Conservation (phyloP, 1,284 basidiomycete genomes). For the Moesziomyces sp. region DNA sequence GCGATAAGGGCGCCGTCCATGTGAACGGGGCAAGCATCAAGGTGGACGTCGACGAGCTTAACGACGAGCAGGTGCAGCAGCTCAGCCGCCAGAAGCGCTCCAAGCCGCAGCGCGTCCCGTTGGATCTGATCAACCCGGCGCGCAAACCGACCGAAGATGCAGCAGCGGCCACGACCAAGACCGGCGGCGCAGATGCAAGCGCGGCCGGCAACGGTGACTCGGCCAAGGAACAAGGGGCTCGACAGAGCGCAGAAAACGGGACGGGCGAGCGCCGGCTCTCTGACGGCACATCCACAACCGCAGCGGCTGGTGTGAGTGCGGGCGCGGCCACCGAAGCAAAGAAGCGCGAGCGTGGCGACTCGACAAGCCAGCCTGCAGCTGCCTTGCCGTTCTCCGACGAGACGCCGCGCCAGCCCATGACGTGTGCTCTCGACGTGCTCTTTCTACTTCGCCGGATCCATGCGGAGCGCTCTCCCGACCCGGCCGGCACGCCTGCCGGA, state of each 20-base stretch:
- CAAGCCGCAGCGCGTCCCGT: constrained; percentile 84
- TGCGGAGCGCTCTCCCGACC: constrained; percentile 68
- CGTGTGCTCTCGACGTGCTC: constrained; percentile 62
- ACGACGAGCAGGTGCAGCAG: constrained; percentile 86
- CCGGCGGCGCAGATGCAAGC: constrained; percentile 2
- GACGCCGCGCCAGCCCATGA: constrained; percentile 59
- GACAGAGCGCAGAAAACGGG: constrained; percentile 1
- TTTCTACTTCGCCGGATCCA: constrained; percentile 61
- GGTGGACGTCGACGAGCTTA: constrained; percentile 90
- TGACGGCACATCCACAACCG: background rate
- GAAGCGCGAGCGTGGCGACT: constrained; percentile 1
- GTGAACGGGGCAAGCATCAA: constrained; percentile 87
- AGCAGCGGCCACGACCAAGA: background rate
- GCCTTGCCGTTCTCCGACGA: constrained; percentile 56
- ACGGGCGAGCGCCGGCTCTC: background rate
- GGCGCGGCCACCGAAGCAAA: constrained; percentile 6
- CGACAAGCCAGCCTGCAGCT: constrained; percentile 12
- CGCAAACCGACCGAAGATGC: constrained; percentile 12
- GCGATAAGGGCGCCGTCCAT: constrained; percentile 81
- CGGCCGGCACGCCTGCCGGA: constrained; percentile 72
- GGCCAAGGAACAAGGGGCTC: constrained; percentile 4
- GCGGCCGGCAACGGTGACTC: background rate
- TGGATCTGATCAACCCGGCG: constrained; percentile 74
- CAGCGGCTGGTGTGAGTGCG: constrained; percentile 3
- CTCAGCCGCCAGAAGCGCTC: constrained; percentile 85